Conservation (phyloP, 208 protist species). For the Entamoeba histolytica region DNA sequence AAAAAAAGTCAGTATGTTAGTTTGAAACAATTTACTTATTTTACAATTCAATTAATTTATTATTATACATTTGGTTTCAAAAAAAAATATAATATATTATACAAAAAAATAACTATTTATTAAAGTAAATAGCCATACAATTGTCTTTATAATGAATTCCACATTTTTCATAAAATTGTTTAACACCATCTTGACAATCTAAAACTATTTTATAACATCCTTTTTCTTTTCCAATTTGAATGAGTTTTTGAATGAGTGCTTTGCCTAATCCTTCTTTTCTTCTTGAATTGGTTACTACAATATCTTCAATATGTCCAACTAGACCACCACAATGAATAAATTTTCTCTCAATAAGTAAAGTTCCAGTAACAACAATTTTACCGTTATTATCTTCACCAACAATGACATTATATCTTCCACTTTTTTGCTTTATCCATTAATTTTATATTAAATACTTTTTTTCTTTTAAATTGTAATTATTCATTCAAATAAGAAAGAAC, state of each 20-base stretch:
- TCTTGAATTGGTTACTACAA: not conserved
- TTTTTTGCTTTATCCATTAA: not conserved
- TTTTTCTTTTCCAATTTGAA: not conserved
- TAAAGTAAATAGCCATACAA: not conserved
- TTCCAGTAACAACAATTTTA: not conserved
- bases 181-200: not conserved
- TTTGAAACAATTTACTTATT: no score
- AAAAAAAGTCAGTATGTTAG: no score
- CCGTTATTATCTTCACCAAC: not conserved
- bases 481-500: not conserved
- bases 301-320: constrained; percentile 18
- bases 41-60: no score
- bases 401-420: not conserved
- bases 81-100: not conserved
- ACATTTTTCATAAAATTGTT: constrained; percentile 8
- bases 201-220: constrained; percentile 10
- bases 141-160: not conserved
- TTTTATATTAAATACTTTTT: not conserved
- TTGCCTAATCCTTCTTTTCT: not conserved
- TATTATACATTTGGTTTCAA: not conserved
- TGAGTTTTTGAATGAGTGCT: not conserved
- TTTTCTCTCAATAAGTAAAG: constrained; percentile 6
- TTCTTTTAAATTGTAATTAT: no score
- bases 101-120: not conserved
- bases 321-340: constrained; percentile 6